Evolutionary conservation across 1,284 basidiomycete genomes (phyloP), one percentile per base, ranked within the genome.

Genomic region (Hortiboletus rubellus): DNA sequence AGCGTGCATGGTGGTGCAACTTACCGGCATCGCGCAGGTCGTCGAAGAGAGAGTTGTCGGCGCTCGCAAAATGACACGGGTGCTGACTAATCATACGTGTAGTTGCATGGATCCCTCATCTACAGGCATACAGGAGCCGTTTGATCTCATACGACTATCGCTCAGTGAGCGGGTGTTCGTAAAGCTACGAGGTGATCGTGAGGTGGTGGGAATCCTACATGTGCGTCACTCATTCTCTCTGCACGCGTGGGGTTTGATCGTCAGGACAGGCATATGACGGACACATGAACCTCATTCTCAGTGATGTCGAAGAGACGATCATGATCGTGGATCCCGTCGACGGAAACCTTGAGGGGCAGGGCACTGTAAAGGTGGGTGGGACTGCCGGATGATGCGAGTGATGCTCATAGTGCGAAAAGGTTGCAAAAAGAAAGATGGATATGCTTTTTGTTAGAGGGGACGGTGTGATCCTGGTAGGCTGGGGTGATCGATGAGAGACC

Each of bases 381-480:
- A 43, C 12, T 50, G 42, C 7, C 7, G 42, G 43, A 17, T 22
- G 44, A 30, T 18, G 48, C 12, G 36, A 8, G 44, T 3, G 42
- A 31, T 45, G 38, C 52, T 71, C 50, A 68, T n/a, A 24, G 51
- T 17, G 12, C 5, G 33, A 33, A n/a, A 62, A 98, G 96, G 84
- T 93, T 41, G 94, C 94, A 58, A 96, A 95, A 77, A 82, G 96
- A 66, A 96, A 92, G 74, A 88, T 96, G 81, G 94, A 96, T 58
- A 99, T 99, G 96, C 80, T 99, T 51, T 99, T 98, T 69, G 96
- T 99, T 2, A 82, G 96, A 72, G 96, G 96, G 54, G 95, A 97
- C 72, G 92, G 94, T 59, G 94, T 96, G 15, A 96, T 96, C 63
- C 77, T 96, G 72, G 93, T 94, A 62, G 60, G 89, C 79, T 18